A percentile compares a stretch with the other conserved stretches of the same genome.
Conservation (phyloP, 2,329 filamentous ascomycete species). For the Fusarium decemcellulare region DNA sequence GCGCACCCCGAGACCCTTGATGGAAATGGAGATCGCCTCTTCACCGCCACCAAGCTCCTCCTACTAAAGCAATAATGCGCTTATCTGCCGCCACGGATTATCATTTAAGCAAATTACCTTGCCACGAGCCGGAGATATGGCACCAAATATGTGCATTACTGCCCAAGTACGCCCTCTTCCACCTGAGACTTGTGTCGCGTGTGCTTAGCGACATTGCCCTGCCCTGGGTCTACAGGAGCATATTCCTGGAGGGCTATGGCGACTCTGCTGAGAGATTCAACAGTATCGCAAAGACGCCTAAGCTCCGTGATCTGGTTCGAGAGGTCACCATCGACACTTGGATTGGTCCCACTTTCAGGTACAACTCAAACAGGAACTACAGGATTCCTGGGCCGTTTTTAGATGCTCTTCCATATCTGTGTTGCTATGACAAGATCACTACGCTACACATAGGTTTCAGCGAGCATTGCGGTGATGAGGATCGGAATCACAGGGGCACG, state of each 20-base stretch:
- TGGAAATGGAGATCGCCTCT: no score
- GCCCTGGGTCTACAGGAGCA: conserved; percentile 5
- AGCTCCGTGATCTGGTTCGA: conserved; percentile 14
- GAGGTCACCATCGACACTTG: conserved; percentile 34
- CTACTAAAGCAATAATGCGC: no score
- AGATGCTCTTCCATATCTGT: conserved; percentile 20
- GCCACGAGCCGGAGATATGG: conserved; percentile 23
- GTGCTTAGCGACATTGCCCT: neutral
- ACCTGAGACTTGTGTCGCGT: conserved; percentile 15
- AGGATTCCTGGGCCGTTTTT: conserved; percentile 2
- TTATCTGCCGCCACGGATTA: no score
- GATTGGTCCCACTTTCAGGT: conserved; percentile 13
- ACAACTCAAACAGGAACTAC: neutral
- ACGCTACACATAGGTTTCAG: conserved; percentile 18
- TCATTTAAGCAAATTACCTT: no score
- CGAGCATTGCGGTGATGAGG: neutral
- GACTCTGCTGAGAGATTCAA: conserved; percentile 28
- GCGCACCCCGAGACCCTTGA: no score
- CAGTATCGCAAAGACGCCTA: conserved; percentile 10
- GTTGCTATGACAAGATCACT: conserved; percentile 1
- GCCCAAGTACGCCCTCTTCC: neutral
- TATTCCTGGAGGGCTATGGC: conserved; percentile 7
- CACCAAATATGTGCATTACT: conserved; percentile 17
- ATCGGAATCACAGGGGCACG: no score
- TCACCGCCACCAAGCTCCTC: no score